Base-by-base conservation (phyloP, 2,329 filamentous ascomycete species). In the Fusarium sp. region DNA sequence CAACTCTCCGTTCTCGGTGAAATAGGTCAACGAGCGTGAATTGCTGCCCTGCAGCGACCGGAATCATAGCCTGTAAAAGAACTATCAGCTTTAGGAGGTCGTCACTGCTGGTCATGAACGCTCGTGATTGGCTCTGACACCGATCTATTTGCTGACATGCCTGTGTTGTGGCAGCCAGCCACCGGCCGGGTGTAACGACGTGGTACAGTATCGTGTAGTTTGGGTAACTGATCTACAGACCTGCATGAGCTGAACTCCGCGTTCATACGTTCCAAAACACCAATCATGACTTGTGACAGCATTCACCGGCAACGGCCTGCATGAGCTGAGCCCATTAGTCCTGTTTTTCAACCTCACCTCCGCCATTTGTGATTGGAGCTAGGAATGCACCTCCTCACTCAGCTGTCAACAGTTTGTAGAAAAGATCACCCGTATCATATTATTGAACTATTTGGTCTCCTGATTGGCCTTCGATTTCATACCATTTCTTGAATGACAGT, bases 131-230 rank as follows among this genome's bases (percentile, higher is more conserved):
- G 38, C 10, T 6, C 5, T 15, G n/a, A 10, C n/a, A 7, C 5
- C 24, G 24, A 42, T 52, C 26, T 54, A 58, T 58, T 57, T n/a
- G 55, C 55, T 54, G 24, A 54, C 31, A 38, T 38, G 48, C 48
- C 11, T 51, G 8, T 15, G 26, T 10, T 28, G 9, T 8, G 9
- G 26, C 9, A 28, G 26, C 26, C 9, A 28, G 26, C 26, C 26
- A 28, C 26, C 9, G 9, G 26, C 26, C 9, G 9, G 26, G 10
- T 10, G 5, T 9, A 9, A 28, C 13, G 31, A 38, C 4, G 7
- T 39, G 15, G 6, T n/a, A 24, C 22, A 24, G 22, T 7, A 11
- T 39, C 11, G 1, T 20, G 22, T 14, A 2, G 15, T 49, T 38
- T 31, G 0, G 18, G 39, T 5, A 44, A 34, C 18, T 15, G 38